Percentiles rank a stretch among this genome's conserved stretches.
Evolutionary conservation across 2,329 filamentous ascomycete species (phyloP).

Genomic region (Cadophora luteo-olivacea): DNA sequence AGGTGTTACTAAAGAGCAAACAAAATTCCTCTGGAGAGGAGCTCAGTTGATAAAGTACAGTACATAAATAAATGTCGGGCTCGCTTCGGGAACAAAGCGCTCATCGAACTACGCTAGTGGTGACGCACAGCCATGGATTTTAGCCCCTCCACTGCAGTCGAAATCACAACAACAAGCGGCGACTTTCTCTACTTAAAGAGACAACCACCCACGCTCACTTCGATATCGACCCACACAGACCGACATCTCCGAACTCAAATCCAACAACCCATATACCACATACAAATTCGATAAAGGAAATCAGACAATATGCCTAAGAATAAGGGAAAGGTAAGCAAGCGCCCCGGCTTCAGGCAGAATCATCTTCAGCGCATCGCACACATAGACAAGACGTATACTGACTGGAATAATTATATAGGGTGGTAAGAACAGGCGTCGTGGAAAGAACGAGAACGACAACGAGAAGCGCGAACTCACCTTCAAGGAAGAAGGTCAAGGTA

Average conservation of each 20-base stretch:
- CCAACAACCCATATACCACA: background rate
- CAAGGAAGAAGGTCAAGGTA: slow-evolving; percentile 95
- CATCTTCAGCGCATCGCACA: slow-evolving; percentile 19
- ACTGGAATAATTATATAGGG: slow-evolving; percentile 63
- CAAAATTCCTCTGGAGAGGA: background rate
- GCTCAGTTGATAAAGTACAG: background rate
- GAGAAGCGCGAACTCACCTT: slow-evolving; percentile 98
- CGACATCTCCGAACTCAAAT: background rate
- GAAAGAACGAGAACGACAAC: slow-evolving; percentile 99
- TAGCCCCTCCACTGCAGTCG: slow-evolving; percentile 8
- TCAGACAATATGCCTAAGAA: slow-evolving; percentile 88
- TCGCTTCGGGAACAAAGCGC: slow-evolving; percentile 11
- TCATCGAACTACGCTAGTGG: background rate
- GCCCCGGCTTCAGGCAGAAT: background rate
- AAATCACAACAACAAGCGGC: slow-evolving; percentile 6
- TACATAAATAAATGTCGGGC: background rate
- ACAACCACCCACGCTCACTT: slow-evolving; percentile 5
- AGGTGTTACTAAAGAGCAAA: background rate
- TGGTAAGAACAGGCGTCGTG: slow-evolving; percentile 97
- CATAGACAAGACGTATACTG: slow-evolving; percentile 21
- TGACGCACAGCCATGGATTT: background rate
- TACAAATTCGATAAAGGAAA: slow-evolving; percentile 19
- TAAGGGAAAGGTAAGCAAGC: slow-evolving; percentile 87
- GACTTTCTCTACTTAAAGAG: slow-evolving; percentile 1
- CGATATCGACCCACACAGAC: slow-evolving; percentile 12